Conservation (phyloP, 208 protist species). For the Crithidia acanthocephali region DNA sequence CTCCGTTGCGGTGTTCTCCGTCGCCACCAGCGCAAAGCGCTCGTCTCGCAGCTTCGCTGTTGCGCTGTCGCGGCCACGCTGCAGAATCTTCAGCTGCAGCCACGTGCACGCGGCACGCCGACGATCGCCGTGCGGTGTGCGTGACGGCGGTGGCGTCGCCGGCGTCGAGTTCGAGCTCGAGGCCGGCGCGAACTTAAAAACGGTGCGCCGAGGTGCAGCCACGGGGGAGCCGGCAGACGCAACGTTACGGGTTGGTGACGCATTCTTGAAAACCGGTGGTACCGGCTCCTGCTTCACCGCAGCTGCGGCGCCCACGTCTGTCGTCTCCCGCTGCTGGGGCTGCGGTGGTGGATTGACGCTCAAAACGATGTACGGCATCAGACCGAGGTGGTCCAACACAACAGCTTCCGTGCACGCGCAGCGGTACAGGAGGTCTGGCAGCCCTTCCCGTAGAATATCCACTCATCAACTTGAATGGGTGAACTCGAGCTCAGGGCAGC, state of each 20-base stretch:
- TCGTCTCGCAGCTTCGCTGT: constrained; percentile 15
- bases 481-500: background rate
- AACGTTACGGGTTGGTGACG: background rate
- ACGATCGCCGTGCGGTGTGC: background rate
- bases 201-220: constrained; percentile 28
- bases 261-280: background rate
- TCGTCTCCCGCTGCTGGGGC: too few relatives aligned
- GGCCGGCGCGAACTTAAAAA: constrained; percentile 31
- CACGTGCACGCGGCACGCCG: constrained; percentile 13
- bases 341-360: constrained; percentile 15
- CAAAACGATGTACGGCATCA: constrained; percentile 74
- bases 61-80: constrained; percentile 20
- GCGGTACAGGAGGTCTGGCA: constrained; percentile 52
- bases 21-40: constrained; percentile 17
- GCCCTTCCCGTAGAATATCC: constrained; percentile 70
- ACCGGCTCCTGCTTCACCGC: background rate
- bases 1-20: constrained; percentile 2
- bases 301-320: too few relatives aligned
- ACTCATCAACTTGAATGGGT: constrained; percentile 32
- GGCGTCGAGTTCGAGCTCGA: background rate
- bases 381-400: constrained; percentile 66
- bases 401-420: constrained; percentile 53
- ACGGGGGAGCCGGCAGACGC: background rate
- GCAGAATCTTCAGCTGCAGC: constrained; percentile 30
- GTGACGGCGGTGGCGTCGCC: background rate